These are phyloP conservation scores for Cladosporium sp. DNA, from an alignment of 2,329 filamentous ascomycete genomes.

Conservation along the genomic window DNA sequence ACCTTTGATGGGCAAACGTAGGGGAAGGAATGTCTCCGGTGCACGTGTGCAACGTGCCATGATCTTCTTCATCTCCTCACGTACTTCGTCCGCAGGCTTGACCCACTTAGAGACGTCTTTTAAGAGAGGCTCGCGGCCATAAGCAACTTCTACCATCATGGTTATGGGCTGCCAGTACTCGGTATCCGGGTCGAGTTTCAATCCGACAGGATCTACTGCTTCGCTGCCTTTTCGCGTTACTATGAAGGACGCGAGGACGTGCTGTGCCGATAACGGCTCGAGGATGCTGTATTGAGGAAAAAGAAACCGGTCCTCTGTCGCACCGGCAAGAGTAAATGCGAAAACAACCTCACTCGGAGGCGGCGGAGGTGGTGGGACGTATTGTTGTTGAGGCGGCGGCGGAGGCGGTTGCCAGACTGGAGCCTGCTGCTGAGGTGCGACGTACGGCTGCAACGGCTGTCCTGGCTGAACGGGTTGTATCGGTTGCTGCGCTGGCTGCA, in stretches of 20 bases:
- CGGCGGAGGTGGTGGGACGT: constrained; percentile 36
- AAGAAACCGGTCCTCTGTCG: constrained; percentile 67
- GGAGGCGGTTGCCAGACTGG: constrained; percentile 18
- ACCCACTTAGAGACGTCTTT: constrained; percentile 54
- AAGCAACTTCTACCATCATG: constrained; percentile 49
- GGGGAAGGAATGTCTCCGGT: constrained; percentile 51
- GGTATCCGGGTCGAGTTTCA: constrained; percentile 40
- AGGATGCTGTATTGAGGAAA: constrained; percentile 76
- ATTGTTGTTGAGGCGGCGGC: constrained; percentile 49
- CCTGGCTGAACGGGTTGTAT: constrained; percentile 7
- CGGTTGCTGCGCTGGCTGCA: constrained; percentile 12
- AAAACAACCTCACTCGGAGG: constrained; percentile 48
- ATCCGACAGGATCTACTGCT: constrained; percentile 33
- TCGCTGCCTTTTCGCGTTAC: constrained; percentile 67
- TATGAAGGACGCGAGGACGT: constrained; percentile 70
- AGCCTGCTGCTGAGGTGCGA: constrained; percentile 21
- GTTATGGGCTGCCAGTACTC: constrained; percentile 77
- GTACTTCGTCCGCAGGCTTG: constrained; percentile 49
- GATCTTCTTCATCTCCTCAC: constrained; percentile 51
- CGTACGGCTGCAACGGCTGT: constrained; percentile 11
- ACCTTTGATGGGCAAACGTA: constrained; percentile 46
- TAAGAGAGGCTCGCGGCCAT: constrained; percentile 47
- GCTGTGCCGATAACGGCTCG: constrained; percentile 52
- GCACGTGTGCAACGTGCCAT: constrained; percentile 55
- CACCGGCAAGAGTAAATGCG: constrained; percentile 55